Evolutionary conservation across 805 yeast species (phyloP).

Genomic region (Candida railenensis): DNA sequence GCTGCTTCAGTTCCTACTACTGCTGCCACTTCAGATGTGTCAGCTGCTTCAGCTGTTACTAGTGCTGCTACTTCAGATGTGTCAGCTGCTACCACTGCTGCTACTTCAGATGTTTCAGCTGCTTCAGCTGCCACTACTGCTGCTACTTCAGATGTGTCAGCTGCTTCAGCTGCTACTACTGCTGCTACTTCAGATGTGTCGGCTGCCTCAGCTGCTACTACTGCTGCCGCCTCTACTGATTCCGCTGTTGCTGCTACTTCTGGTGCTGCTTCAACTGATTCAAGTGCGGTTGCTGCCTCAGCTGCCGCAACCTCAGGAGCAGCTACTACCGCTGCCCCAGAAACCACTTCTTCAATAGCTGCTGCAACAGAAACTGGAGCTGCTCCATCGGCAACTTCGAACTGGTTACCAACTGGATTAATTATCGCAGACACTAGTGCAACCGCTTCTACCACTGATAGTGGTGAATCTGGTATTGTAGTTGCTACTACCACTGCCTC

Average conservation of each 20-base stretch:
- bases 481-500: constrained; percentile 31
- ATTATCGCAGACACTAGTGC: constrained; percentile 21
- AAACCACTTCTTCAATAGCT: constrained; percentile 5
- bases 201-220: constrained; percentile 1
- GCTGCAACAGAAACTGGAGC: constrained; percentile 8
- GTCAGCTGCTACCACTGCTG: constrained; percentile 3
- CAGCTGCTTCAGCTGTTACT: background rate
- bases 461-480: constrained; percentile 20
- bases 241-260: constrained; percentile 5
- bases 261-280: constrained; percentile 11
- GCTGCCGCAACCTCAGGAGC: constrained; percentile 5
- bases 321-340: constrained; percentile 6
- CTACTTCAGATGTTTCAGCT: constrained; percentile 5
- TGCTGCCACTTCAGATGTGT: background rate
- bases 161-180: constrained; percentile 6
- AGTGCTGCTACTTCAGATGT: background rate
- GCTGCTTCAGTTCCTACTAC: background rate
- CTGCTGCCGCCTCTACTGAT: constrained; percentile 9
- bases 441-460: constrained; percentile 12
- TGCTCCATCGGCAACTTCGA: constrained; percentile 10
- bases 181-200: constrained; percentile 3
- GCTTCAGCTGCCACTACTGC: constrained; percentile 4
- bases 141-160: constrained; percentile 5
- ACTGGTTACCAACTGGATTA: constrained; percentile 39
- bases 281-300: constrained; percentile 10